Percentiles rank a stretch among this genome's conserved stretches.
phyloP scores from a whole-genome alignment of 345 rosid genomes.

The Populus simonii region DNA sequence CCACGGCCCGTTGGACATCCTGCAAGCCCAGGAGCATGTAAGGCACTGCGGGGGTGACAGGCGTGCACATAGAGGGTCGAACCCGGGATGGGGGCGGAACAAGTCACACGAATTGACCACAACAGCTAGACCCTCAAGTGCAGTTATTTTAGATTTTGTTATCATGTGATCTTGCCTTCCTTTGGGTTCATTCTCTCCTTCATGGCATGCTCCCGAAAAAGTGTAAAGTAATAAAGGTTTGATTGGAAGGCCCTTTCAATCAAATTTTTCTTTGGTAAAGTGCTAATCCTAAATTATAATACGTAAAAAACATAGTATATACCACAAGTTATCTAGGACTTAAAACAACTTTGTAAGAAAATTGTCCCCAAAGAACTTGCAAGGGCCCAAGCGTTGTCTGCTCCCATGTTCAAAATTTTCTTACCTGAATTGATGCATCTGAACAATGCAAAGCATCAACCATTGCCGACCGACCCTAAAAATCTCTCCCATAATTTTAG shows the following conservation, averaged over 20 bases:
- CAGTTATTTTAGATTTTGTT: too few species aligned
- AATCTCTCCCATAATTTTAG: background rate
- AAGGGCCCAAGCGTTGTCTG: background rate
- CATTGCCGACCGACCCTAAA: constrained; percentile 35
- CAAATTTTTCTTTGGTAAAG: background rate
- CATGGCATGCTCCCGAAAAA: constrained; percentile 22
- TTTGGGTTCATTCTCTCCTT: constrained; percentile 9
- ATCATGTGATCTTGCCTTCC: background rate
- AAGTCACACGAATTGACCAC: too few species aligned
- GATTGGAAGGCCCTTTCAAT: constrained; percentile 16
- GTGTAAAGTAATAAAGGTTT: background rate
- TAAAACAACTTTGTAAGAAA: background rate
- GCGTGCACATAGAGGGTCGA: too few species aligned
- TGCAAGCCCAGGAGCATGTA: too few species aligned
- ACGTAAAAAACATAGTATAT: background rate
- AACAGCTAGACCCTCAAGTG: too few species aligned
- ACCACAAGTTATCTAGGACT: background rate
- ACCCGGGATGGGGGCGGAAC: too few species aligned
- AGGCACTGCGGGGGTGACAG: too few species aligned
- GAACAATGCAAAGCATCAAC: background rate
- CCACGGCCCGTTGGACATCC: too few species aligned
- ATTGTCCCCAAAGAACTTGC: too few species aligned
- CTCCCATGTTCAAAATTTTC: background rate
- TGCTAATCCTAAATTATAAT: too few species aligned
- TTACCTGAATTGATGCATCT: background rate